Base-by-base conservation (phyloP, 169 alveolate species). In the Cryptosporidium felis region DNA sequence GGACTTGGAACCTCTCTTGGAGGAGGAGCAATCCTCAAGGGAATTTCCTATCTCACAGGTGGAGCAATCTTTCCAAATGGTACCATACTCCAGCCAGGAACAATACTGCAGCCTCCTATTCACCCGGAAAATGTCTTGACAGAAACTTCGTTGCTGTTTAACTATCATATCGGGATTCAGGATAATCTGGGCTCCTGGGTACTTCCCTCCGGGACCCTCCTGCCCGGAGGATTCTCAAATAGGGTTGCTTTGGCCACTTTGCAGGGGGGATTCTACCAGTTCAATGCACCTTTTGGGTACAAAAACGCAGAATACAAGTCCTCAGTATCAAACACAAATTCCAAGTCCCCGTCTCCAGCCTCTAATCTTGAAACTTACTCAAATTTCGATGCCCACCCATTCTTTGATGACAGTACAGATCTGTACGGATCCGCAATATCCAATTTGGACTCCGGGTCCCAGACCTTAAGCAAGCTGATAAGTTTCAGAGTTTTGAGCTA, bases 21-120 rank as follows among this genome's bases (percentile, higher is more conserved):
- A 36, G 85, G 85, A 1, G 85, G 85, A 23, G 65, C 67, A 9
- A 74, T 74, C 34, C 65, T 74, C 9, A 53, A 49, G 42, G 85
- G 85, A 10, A 74, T 74, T 16, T 53, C 85, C 32, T 74, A 74
- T 34, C 40, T 74, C n/a, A 49, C 85, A 21, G 85, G 85, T 34
- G 85, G 85, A 10, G 85, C 85, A 0, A 74, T 74, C 12, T 74
- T 74, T 34, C 85, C 85, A 51, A 74, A 74, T 53, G 85, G 85
- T 18, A 74, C 85, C 12, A 74, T 53, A 53, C 28, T 74, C 10
- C 85, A 74, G 26, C 74, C 85, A 12, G 85, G 85, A n/a, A 74
- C 85, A 5, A 74, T 74, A 16, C 85, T 74, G n/a, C 85, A 74
- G n/a, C 74, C 85, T 41, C 67, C 85, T 36, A 3, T 34, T 1